Conservation (phyloP, 805 yeast species). For the Wickerhamomyces subpelliculosus region DNA sequence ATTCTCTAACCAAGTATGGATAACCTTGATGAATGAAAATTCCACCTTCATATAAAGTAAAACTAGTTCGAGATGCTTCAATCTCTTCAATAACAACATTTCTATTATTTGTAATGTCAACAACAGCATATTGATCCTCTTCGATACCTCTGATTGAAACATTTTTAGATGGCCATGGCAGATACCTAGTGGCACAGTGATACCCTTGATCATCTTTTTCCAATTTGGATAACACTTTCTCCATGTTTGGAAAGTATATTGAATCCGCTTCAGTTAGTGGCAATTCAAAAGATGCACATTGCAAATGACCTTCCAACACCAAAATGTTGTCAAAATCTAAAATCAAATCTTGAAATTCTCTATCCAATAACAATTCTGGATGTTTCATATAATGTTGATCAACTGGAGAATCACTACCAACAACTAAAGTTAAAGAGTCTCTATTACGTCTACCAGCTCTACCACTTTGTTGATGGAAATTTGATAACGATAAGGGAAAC, state of each 20-base stretch:
- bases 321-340: slow-evolving; percentile 54
- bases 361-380: slow-evolving; percentile 50
- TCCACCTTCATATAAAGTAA: slow-evolving; percentile 88
- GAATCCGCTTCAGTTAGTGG: slow-evolving; percentile 57
- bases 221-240: slow-evolving; percentile 24
- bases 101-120: slow-evolving; percentile 75
- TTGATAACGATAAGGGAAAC: slow-evolving; percentile 81
- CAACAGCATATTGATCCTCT: slow-evolving; percentile 78
- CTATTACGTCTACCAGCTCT: slow-evolving; percentile 87
- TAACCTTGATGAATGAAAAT: slow-evolving; percentile 91
- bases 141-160: slow-evolving; percentile 82
- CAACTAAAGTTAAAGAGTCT: slow-evolving; percentile 80
- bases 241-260: slow-evolving; percentile 41
- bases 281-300: slow-evolving; percentile 88
- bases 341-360: slow-evolving; percentile 50
- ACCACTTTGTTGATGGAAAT: slow-evolving; percentile 93
- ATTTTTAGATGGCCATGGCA: slow-evolving; percentile 76
- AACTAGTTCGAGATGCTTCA: slow-evolving; percentile 82
- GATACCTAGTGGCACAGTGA: slow-evolving; percentile 48
- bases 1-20: slow-evolving; percentile 80
- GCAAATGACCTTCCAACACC: slow-evolving; percentile 76
- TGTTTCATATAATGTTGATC: slow-evolving; percentile 78
- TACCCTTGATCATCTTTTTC: slow-evolving; percentile 39
- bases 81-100: slow-evolving; percentile 81
- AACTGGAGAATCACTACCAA: slow-evolving; percentile 77